Evolutionary conservation across 257 asterid genomes (phyloP), one percentile per base, ranked within the genome.

Genomic region (Parsonsia alboflavescens): DNA sequence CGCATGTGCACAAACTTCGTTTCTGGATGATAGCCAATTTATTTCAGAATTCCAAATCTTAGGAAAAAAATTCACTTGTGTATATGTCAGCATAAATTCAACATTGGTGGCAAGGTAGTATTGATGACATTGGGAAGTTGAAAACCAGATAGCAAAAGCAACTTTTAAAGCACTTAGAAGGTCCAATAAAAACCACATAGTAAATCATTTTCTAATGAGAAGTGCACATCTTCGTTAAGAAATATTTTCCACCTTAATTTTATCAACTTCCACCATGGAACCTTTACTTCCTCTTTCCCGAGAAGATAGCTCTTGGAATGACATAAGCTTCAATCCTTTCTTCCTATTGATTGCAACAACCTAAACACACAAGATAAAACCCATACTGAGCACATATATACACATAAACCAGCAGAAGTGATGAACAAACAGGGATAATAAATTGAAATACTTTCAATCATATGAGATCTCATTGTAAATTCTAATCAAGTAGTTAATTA

Each of bases 271-370:
- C 76, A 91, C 83, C 75, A 80, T 53, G 77, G 96, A 88, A 78
- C 88, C 95, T 84, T 88, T 89, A 70, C 90, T 87, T 87, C 98
- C 98, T 81, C 97, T 93, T 85, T 89, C 97, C 79, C 98, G 88
- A 72, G 98, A 85, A 79, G 98, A 91, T 76, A 93, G 85, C 82
- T 93, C 97, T 81, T 93, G 98, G 80, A 93, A 93, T 56, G 98
- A 88, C 98, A 85, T 85, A 57, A 93, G 95, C 87, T 85, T 93
- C 83, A 82, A 79, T 76, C 82, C 77, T 80, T 88, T 86, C 75
- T 82, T 85, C 75, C 97, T 83, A 85, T 93, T 91, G 84, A 93
- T 81, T 54, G 97, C 97, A 75, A 93, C 98, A 68, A 91, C 93
- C 98, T 92, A 86, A 77, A 84, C 75, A 61, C 59, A 73, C 72